Evolutionary conservation across 2,329 filamentous ascomycete species (phyloP), one percentile per base, ranked within the genome.

Genomic region (Venturiaceae sp.): DNA sequence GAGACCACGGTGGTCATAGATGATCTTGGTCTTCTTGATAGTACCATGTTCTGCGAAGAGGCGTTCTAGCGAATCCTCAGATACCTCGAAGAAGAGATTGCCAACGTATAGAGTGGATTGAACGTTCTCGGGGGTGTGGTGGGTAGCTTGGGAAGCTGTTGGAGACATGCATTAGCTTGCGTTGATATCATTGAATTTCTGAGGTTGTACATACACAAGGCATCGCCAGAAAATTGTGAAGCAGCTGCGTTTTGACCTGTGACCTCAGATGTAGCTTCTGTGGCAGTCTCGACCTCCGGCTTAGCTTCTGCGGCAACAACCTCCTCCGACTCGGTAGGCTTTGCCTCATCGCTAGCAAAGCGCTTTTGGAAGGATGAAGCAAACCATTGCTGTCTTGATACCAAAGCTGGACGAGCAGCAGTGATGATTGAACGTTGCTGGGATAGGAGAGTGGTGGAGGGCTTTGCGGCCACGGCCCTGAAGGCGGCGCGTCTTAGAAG

Each of bases 71-170:
- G 86, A 80, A 32, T 81, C 77, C 5, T 81, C 77, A 5, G 79
- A 83, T 58, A 86, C 79, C 67, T 89, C 85, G 68, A 83, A 90
- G 69, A 83, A 84, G 50, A 90, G 72, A 70, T 90, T 90, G 60
- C 84, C 85, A 62, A 89, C 67, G 65, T 86, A 90, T 59, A 89
- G 58, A 19, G 62, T 55, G 58, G 64, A 69, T 46, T 60, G 58
- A 28, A 63, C 60, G 28, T 59, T 61, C 36, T 66, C 55, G 41
- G 65, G 50, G 6, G 55, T 58, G 65, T 66, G 34, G 63, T 65
- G 39, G 55, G 60, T 55, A 63, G 66, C 47, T 66, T 68, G 55
- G 53, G 65, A 44, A 28, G 59, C 56, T 23, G 60, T 60, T 11
- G 63, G 59, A 6, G 58, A 53, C 13, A 54, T 28, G 16, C 3